Conservation (phyloP, 202 grass and related monocot genomes). For the Musa balbisiana region DNA sequence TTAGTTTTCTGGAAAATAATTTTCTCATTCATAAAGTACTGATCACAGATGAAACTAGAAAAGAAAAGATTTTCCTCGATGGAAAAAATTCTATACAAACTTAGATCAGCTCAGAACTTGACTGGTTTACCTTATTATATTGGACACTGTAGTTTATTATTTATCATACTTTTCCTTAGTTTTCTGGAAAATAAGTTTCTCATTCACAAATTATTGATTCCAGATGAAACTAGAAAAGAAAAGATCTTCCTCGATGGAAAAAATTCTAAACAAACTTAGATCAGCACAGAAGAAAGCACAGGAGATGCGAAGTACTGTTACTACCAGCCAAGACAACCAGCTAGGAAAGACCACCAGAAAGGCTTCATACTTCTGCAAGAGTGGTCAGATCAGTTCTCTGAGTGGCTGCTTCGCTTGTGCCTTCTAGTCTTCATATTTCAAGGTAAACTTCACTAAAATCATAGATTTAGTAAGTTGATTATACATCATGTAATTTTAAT, state of each 20-base stretch:
- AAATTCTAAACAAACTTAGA: constrained; percentile 66
- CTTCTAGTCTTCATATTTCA: constrained; percentile 31
- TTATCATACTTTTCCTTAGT: not conserved
- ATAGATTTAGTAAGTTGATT: not conserved
- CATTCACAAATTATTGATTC: constrained; percentile 1
- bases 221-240: constrained; percentile 99
- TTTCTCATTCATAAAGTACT: not conserved
- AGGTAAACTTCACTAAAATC: not conserved
- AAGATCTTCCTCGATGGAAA: constrained; percentile 90
- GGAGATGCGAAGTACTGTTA: constrained; percentile 59
- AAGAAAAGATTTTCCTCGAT: no score
- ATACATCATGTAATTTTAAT: not conserved
- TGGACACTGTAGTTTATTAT: not conserved
- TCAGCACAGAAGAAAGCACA: constrained; percentile 84
- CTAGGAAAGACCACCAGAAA: constrained; percentile 35
- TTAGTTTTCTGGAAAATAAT: not conserved
- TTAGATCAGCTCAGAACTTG: not conserved
- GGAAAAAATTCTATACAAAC: no score
- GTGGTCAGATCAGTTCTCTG: constrained; percentile 38
- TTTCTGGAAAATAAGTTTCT: not conserved
- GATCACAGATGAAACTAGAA: constrained; percentile 46
- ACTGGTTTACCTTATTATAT: no score
- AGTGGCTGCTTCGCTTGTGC: constrained; percentile 73
- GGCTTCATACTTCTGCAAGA: constrained; percentile 25
- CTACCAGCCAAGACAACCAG: constrained; percentile 40